Conservation (phyloP, 1,139 yeast genomes). For the Pichia sp. region DNA sequence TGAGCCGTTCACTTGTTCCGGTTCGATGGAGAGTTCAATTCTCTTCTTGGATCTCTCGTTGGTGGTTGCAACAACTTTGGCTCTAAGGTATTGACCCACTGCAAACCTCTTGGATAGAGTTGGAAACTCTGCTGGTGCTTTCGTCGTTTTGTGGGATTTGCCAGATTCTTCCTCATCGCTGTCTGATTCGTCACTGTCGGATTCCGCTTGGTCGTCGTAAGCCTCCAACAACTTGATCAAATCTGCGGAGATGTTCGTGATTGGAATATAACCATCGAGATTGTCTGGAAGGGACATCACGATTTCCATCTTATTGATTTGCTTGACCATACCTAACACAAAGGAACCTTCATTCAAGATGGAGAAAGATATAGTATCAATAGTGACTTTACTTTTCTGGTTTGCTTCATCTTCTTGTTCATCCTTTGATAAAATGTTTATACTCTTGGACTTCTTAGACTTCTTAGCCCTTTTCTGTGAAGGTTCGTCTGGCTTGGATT, state of each 20-base stretch:
- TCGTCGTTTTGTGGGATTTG: slow-evolving; percentile 24
- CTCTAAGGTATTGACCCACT: slow-evolving; percentile 83
- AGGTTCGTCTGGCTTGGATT: slow-evolving; percentile 23
- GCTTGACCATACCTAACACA: slow-evolving; percentile 68
- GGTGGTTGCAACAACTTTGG: slow-evolving; percentile 48
- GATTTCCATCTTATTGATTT: slow-evolving; percentile 56
- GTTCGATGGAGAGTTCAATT: slow-evolving; percentile 70
- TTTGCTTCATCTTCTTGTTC: slow-evolving; percentile 18
- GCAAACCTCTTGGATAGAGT: slow-evolving; percentile 46
- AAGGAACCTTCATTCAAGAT: slow-evolving; percentile 61
- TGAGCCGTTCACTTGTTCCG: slow-evolving; percentile 56
- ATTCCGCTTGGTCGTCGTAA: slow-evolving; percentile 38
- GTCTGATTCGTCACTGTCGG: slow-evolving; percentile 24
- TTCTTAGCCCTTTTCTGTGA: slow-evolving; percentile 31
- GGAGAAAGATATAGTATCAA: slow-evolving; percentile 55
- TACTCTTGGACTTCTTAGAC: slow-evolving; percentile 24
- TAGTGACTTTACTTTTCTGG: slow-evolving; percentile 19
- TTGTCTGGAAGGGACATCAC: slow-evolving; percentile 76
- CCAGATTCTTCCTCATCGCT: slow-evolving; percentile 30
- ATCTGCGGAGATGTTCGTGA: slow-evolving; percentile 65
- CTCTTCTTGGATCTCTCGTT: slow-evolving; percentile 42
- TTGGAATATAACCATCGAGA: slow-evolving; percentile 71
- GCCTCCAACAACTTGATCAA: slow-evolving; percentile 51
- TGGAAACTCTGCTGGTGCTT: slow-evolving; percentile 38
- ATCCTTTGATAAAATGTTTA: slow-evolving; percentile 16